These are phyloP conservation scores for Amylostereum chailletii DNA, from an alignment of 1,284 basidiomycete species.

Conservation along the genomic window DNA sequence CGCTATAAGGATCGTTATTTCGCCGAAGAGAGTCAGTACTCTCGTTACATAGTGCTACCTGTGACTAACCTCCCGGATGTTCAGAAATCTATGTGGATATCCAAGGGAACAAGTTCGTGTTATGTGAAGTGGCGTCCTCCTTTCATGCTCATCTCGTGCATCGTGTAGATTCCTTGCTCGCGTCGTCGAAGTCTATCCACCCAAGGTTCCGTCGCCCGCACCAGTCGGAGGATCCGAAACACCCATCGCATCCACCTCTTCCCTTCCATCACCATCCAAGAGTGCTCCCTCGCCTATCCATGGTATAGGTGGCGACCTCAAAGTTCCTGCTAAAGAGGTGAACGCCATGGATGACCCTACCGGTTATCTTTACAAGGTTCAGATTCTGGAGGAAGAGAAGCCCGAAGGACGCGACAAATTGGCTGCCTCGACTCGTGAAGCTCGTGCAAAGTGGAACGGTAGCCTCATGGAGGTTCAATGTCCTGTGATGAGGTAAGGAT, in stretches of 20 bases:
- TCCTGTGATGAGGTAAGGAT: slow-evolving; percentile 65
- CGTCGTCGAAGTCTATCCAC: slow-evolving; percentile 67
- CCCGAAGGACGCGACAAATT: slow-evolving; percentile 57
- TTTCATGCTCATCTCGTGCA: slow-evolving; percentile 13
- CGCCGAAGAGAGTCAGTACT: slow-evolving; percentile 72
- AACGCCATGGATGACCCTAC: slow-evolving; percentile 69
- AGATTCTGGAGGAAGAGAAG: slow-evolving; percentile 72
- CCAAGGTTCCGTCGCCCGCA: slow-evolving; percentile 22
- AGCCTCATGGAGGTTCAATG: slow-evolving; percentile 79
- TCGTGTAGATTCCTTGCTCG: slow-evolving; percentile 63
- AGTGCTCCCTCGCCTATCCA: slow-evolving; percentile 35
- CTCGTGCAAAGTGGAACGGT: slow-evolving; percentile 43
- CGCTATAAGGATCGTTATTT: slow-evolving; percentile 96
- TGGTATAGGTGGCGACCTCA: slow-evolving; percentile 73
- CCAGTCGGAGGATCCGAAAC: slow-evolving; percentile 8
- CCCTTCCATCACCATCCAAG: slow-evolving; percentile 19
- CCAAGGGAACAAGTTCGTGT: slow-evolving; percentile 67
- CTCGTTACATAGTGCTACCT: slow-evolving; percentile 1
- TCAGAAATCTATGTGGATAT: slow-evolving; percentile 80
- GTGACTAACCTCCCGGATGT: slow-evolving; percentile 10
- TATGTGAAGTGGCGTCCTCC: slow-evolving; percentile 17
- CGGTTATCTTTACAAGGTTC: slow-evolving; percentile 83
- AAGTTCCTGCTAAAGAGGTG: slow-evolving; percentile 65
- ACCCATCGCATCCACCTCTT: slow-evolving; percentile 18
- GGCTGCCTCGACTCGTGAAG: slow-evolving; percentile 39